Base-by-base conservation (phyloP, 768 basidiomycete species). In the Amyloporia xantha region DNA sequence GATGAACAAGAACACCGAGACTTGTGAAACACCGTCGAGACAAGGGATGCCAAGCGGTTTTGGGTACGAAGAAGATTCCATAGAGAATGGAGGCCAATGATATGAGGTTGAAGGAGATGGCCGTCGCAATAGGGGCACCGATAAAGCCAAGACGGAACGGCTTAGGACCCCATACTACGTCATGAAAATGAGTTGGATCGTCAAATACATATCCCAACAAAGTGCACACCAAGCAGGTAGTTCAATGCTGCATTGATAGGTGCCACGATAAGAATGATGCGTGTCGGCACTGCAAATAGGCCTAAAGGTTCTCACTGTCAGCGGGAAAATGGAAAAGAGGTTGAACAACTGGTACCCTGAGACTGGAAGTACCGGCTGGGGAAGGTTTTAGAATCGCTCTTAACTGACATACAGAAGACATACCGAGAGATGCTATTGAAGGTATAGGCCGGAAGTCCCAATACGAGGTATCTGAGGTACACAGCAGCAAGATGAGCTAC, bases 41-140 rank as follows among this genome's bases (percentile, higher is more conserved):
- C 25, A 90, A 59, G 0, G 90, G 91, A 52, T 86, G 74, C 92
- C 94, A 97, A 0, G 94, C 94, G 1, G 80, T 86, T 15, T 68
- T 63, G 53, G 67, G 89, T 67, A 78, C 73, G 58, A 75, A 81
- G 58, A 74, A 73, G 19, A 82, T 62, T 5, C 80, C 86, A 50
- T 87, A 90, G 26, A 72, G 47, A 42, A 87, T 69, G 1, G 81
- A 87, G 47, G 76, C 61, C 38, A 78, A 46, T 0, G 81, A 72
- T 37, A 92, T 83, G n/a, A 95, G 72, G 63, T 94, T 95, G 68
- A 93, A 90, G 12, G 87, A 88, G 37, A 94, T 74, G 0, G 87
- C 82, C 2, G 92, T 92, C 1, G 94, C 87, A 17, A 97, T 73
- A 0, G 95, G 95, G 3, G 93, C 95, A 12, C 95, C 95, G 44